phyloP scores from a whole-genome alignment of 2,329 filamentous ascomycete species.

The Penicillium sumatraense region DNA sequence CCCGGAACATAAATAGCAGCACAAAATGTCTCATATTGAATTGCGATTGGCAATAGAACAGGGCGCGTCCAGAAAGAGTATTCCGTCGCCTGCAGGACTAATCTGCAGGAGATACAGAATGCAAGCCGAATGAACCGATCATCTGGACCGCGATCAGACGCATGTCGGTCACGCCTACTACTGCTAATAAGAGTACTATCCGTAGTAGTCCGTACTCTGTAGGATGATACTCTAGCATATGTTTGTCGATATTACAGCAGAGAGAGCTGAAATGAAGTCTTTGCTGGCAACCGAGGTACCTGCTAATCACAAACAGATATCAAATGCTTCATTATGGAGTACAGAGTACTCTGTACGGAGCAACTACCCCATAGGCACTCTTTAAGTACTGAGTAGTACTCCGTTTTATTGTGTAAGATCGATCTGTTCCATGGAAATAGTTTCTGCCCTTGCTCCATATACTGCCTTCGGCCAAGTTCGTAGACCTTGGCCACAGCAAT shows the following conservation, averaged over 20 bases:
- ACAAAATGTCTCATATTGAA: slow-evolving; percentile 27
- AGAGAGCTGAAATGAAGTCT: too few relatives aligned
- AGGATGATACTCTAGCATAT: too few relatives aligned
- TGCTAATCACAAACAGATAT: too few relatives aligned
- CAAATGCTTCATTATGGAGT: too few relatives aligned
- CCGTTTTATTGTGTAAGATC: too few relatives aligned
- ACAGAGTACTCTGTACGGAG: not conserved
- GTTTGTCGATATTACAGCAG: too few relatives aligned
- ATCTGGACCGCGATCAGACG: not conserved
- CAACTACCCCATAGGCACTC: not conserved
- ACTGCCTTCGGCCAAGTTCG: not conserved
- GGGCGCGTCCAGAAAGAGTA: not conserved
- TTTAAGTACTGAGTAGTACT: not conserved
- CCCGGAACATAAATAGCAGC: slow-evolving; percentile 19
- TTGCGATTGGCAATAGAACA: not conserved
- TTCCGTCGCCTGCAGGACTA: not conserved
- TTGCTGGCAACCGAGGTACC: too few relatives aligned
- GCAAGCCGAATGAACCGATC: not conserved
- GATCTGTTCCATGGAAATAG: too few relatives aligned
- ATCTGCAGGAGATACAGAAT: not conserved
- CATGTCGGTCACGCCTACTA: not conserved
- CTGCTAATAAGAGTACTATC: too few relatives aligned
- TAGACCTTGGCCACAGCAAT: slow-evolving; percentile 11
- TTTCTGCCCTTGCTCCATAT: too few relatives aligned
- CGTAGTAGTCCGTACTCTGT: too few relatives aligned